These are phyloP conservation scores for Penicillium expansum DNA, from an alignment of 2,329 filamentous ascomycete genomes.

Conservation along the genomic window DNA sequence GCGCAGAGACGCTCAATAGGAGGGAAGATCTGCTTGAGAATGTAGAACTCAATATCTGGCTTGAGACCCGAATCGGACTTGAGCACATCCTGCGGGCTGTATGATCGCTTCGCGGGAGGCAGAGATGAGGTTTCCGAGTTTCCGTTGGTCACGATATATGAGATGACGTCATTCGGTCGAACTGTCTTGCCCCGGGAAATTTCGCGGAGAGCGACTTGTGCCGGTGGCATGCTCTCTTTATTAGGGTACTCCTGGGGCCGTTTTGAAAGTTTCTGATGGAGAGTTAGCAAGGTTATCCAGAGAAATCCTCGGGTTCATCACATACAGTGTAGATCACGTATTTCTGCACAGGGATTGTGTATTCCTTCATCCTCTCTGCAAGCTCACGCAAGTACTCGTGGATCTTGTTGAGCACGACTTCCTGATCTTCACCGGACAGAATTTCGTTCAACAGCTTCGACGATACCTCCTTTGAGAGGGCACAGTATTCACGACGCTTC, in stretches of 20 bases:
- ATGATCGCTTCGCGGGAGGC: constrained; percentile 79
- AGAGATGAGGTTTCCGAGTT: constrained; percentile 61
- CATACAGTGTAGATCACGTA: constrained; percentile 88
- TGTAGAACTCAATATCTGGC: constrained; percentile 95
- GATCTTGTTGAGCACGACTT: constrained; percentile 81
- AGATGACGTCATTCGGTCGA: constrained; percentile 92
- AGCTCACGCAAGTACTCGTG: constrained; percentile 89
- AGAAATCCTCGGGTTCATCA: not conserved
- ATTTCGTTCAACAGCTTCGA: constrained; percentile 88
- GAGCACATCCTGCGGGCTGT: constrained; percentile 77
- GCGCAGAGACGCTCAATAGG: constrained; percentile 97
- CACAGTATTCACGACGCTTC: constrained; percentile 95
- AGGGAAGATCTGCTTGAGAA: constrained; percentile 97
- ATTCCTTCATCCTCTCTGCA: constrained; percentile 80
- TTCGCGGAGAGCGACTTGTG: constrained; percentile 89
- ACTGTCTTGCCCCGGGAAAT: constrained; percentile 82
- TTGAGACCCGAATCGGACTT: constrained; percentile 72
- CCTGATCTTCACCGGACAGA: constrained; percentile 87
- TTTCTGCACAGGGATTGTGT: constrained; percentile 71
- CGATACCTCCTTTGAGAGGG: constrained; percentile 91
- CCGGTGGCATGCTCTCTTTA: constrained; percentile 90
- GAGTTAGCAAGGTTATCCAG: constrained; percentile 15
- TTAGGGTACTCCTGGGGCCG: constrained; percentile 91
- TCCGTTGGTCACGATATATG: constrained; percentile 81
- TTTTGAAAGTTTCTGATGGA: constrained; percentile 76